A percentile compares a stretch with the other conserved stretches of the same genome.
These are phyloP conservation scores for Musa acuminata DNA, from an alignment of 176 grass and related monocot genomes.

Conservation along the genomic window DNA sequence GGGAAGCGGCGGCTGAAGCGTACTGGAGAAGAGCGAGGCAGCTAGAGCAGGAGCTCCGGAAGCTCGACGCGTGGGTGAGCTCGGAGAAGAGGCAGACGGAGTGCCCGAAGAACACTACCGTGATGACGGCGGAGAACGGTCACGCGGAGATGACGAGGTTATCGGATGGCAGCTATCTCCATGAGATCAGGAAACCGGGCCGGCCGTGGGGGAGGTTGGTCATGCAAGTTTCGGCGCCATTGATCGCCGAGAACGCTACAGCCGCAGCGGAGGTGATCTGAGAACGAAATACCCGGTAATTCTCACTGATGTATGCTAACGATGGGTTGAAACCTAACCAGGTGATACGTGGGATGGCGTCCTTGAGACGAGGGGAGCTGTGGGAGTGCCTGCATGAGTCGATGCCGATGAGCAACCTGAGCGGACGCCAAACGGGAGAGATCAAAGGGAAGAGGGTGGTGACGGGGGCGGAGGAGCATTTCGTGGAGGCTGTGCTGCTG, in stretches of 20 bases:
- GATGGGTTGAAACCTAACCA: not conserved
- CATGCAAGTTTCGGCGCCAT: conserved; percentile 47
- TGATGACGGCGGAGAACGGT: not conserved
- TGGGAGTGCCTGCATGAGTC: conserved; percentile 20
- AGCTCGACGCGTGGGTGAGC: conserved; percentile 5
- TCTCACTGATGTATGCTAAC: not conserved
- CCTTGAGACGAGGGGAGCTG: conserved; percentile 25
- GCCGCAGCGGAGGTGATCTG: conserved; percentile 36
- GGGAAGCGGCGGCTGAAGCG: not conserved
- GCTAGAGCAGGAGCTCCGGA: conserved; percentile 38
- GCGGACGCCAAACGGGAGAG: conserved; percentile 12
- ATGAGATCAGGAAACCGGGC: conserved; percentile 29
- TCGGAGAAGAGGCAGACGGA: not conserved
- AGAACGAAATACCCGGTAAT: too few species aligned
- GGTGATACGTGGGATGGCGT: conserved; percentile 46
- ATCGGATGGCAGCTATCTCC: conserved; percentile 39
- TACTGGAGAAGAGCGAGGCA: conserved; percentile 5
- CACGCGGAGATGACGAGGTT: conserved; percentile 18
- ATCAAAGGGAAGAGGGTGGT: not conserved
- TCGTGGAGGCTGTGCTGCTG: conserved; percentile 36
- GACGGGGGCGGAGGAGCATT: conserved; percentile 20
- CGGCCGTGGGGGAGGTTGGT: conserved; percentile 37
- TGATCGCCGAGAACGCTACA: conserved; percentile 24
- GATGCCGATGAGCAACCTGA: conserved; percentile 45
- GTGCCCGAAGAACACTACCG: not conserved